Conservation (phyloP, 1,139 yeast genomes). For the Yarrowia galli region DNA sequence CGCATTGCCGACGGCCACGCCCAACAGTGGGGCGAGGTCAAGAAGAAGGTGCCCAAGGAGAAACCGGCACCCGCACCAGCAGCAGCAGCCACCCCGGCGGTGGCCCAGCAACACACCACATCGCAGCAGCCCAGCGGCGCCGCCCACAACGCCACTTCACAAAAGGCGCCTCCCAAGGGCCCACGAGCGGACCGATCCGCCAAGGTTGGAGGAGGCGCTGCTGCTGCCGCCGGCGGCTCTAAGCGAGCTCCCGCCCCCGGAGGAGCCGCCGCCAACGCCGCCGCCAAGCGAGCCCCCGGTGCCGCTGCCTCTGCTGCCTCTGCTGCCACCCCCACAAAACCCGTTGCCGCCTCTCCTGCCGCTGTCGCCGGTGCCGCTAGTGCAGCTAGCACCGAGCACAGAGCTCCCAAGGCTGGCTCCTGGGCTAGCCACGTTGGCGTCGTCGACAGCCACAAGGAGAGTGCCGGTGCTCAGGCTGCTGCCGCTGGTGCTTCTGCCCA, state of each 20-base stretch:
- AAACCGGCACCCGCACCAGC: slow-evolving; percentile 40
- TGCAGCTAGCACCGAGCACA: slow-evolving; percentile 39
- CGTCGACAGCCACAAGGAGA: slow-evolving; percentile 9
- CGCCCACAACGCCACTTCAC: slow-evolving; percentile 9
- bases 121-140: background rate
- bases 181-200: slow-evolving; percentile 34
- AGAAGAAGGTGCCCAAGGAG: slow-evolving; percentile 55
- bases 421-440: slow-evolving; percentile 36
- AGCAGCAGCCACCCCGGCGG: slow-evolving; percentile 40
- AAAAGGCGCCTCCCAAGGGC: slow-evolving; percentile 40
- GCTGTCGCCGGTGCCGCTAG: slow-evolving; percentile 39
- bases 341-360: slow-evolving; percentile 39
- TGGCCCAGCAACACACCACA: slow-evolving; percentile 29
- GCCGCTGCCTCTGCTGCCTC: slow-evolving; percentile 39
- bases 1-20: slow-evolving; percentile 80
- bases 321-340: slow-evolving; percentile 23
- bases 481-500: slow-evolving; percentile 32
- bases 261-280: slow-evolving; percentile 37
- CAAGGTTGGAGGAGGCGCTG: slow-evolving; percentile 34
- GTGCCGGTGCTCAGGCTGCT: slow-evolving; percentile 6
- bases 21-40: slow-evolving; percentile 68
- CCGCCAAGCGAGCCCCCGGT: slow-evolving; percentile 41
- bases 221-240: slow-evolving; percentile 37
- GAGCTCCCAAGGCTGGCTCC: slow-evolving; percentile 35
- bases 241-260: slow-evolving; percentile 39